Base-by-base conservation (phyloP, 257 asterid genomes). In the Verbena officinalis region DNA sequence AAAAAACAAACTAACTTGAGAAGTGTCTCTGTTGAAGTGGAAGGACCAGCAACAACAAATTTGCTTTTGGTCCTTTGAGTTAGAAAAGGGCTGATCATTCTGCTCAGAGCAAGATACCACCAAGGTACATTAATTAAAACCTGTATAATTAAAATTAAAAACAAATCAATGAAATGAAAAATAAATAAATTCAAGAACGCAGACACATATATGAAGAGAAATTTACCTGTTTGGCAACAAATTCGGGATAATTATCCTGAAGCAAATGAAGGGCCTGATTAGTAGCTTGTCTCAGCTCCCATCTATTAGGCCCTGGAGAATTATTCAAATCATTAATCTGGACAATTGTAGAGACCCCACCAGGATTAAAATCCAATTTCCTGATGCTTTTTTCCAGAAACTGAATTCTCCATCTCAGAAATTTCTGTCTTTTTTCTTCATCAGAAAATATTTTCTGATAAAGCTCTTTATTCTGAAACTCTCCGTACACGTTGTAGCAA, bases 211-310 rank as follows among this genome's bases (percentile, higher is more conserved):
- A 17, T 12, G 1, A 59, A 3, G 20, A 4, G 20, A 9, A 33
- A 31, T 8, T 2, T 59, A 78, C 83, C 78, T 78, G 83, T 59
- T 78, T 78, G 20, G 80, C 75, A 22, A 78, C 73, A 36, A 78
- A 78, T 63, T 74, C 83, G 14, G 83, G 83, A 38, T 78, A 78
- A 53, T 78, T 78, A 30, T 78, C 84, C 45, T 79, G 81, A 59
- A 79, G 54, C 60, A 79, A 15, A 5, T 75, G 78, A 15, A 72
- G 73, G 21, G 78, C 81, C 17, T 72, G 84, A 12, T 61, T 64
- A 3, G 73, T 70, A 0, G 80, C 72, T 1, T 50, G 68, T 14
- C 68, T 10, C 0, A 79, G 65, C 56, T 78, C 83, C 70, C 69
- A 21, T 24, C 65, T 77, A n/a, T 36, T 48, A 1, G 65, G 71